Conservation (phyloP, 2,329 filamentous ascomycete species). For the Didymella pinodella region DNA sequence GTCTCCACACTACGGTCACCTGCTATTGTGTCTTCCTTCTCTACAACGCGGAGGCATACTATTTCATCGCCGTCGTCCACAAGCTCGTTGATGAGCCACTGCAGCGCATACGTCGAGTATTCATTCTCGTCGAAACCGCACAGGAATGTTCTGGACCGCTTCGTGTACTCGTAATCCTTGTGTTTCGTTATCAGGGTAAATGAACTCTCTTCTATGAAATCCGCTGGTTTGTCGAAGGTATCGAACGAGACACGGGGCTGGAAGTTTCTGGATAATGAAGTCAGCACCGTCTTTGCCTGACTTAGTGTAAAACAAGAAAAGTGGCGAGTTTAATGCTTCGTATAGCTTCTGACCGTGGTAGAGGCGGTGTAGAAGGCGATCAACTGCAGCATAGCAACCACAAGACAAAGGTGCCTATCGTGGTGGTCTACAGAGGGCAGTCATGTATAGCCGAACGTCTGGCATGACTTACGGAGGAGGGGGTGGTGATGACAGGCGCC, state of each 20-base stretch:
- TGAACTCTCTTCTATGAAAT: constrained; percentile 66
- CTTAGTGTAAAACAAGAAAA: background rate
- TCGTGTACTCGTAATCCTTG: constrained; percentile 80
- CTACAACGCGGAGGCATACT: constrained; percentile 86
- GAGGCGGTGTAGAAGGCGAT: background rate
- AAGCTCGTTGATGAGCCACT: constrained; percentile 90
- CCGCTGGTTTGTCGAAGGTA: constrained; percentile 73
- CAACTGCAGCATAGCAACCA: background rate
- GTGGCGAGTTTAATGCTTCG: background rate
- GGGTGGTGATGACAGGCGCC: constrained; percentile 52
- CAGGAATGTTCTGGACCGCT: constrained; percentile 85
- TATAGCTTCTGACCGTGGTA: background rate
- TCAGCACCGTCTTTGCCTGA: constrained; percentile 21
- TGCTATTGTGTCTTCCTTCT: constrained; percentile 78
- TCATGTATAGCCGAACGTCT: background rate
- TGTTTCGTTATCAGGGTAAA: constrained; percentile 87
- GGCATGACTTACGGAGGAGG: constrained; percentile 51
- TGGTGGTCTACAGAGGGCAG: background rate
- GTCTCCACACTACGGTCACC: constrained; percentile 68
- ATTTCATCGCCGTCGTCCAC: constrained; percentile 95
- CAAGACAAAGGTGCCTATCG: background rate
- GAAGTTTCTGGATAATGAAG: constrained; percentile 61
- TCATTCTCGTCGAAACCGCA: constrained; percentile 90
- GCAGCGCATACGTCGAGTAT: constrained; percentile 89
- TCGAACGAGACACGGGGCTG: constrained; percentile 76